Conservation (phyloP, 495 filamentous ascomycete genomes). For the Neurospora tetrasperma region DNA sequence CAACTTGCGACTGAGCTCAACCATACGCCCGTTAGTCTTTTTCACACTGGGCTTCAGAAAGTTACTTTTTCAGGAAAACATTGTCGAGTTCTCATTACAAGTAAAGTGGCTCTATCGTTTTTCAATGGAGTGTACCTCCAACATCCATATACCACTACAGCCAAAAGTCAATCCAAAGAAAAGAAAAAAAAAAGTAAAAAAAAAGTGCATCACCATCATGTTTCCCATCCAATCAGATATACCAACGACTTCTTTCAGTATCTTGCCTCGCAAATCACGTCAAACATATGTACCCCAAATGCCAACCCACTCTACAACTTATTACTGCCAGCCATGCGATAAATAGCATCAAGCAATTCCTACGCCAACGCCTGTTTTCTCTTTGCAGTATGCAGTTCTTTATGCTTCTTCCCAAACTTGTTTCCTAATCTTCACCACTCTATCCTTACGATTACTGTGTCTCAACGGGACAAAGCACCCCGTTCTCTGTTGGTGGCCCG, state of each 20-base stretch:
- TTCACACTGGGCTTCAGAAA: background rate
- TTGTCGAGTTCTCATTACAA: background rate
- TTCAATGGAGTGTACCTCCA: background rate
- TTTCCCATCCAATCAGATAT: background rate
- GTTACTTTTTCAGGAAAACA: background rate
- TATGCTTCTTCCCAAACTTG: background rate
- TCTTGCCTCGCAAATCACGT: background rate
- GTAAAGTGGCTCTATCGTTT: background rate
- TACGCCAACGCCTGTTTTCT: background rate
- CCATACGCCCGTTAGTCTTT: no score
- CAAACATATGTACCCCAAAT: background rate
- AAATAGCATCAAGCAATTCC: background rate
- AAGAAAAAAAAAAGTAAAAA: background rate
- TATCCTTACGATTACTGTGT: background rate
- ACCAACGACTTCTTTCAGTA: background rate
- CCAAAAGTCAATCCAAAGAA: background rate
- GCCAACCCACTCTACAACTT: background rate
- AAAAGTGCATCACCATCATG: background rate
- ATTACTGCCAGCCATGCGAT: background rate
- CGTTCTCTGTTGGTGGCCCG: background rate
- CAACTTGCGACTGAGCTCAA: no score
- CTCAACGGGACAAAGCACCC: background rate
- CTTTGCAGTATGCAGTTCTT: background rate
- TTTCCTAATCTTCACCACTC: background rate
- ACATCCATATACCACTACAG: background rate